phyloP scores from a whole-genome alignment of 129 eudicot species.

The Artemisia tridentata region DNA sequence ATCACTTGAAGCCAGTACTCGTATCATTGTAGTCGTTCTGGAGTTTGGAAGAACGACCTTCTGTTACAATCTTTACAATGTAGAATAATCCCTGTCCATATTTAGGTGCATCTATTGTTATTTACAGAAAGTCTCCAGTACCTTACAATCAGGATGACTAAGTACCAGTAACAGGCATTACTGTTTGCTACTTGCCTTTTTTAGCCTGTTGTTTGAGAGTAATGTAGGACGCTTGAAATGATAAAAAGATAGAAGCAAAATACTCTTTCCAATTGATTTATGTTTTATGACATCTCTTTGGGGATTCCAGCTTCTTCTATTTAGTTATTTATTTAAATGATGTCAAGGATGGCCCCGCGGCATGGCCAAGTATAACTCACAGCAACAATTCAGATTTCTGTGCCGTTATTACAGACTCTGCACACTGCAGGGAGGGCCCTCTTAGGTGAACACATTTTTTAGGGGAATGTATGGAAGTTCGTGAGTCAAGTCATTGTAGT shows the following conservation, averaged over 20 bases:
- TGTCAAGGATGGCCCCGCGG: neutral
- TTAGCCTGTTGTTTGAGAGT: neutral
- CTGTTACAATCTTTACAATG: no score
- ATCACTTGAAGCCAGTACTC: no score
- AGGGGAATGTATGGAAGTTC: no score
- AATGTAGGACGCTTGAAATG: neutral
- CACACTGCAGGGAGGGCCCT: no score
- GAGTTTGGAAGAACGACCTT: no score
- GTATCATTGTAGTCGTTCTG: no score
- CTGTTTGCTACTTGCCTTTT: neutral
- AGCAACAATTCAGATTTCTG: neutral
- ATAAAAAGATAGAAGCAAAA: neutral
- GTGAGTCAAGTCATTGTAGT: no score
- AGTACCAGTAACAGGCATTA: neutral
- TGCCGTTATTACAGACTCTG: neutral
- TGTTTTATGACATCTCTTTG: neutral
- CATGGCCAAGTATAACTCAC: neutral
- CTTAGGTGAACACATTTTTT: no score
- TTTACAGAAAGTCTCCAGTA: neutral
- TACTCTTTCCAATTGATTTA: neutral
- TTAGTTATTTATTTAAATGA: neutral
- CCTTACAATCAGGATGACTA: neutral
- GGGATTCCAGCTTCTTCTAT: neutral
- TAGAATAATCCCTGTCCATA: no score
- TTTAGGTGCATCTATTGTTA: no score